Conservation (phyloP, 1,284 basidiomycete genomes). For the Cutaneotrichosporon sp. region DNA sequence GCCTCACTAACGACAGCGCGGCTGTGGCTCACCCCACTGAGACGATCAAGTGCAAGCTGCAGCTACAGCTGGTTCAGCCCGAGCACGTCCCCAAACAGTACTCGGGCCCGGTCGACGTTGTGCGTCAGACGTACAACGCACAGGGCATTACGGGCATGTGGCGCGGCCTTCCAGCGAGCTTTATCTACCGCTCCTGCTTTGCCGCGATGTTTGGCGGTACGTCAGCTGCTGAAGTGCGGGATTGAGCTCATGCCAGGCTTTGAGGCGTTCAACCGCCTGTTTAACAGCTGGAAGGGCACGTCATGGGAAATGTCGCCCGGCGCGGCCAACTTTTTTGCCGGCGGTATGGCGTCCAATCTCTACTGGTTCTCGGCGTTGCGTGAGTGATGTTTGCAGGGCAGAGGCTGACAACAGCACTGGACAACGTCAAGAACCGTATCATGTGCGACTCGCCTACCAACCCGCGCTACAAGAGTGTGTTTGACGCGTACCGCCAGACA, state of each 20-base stretch:
- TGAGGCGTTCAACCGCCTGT: slow-evolving; percentile 46
- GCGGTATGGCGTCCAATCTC: slow-evolving; percentile 47
- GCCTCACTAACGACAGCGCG: slow-evolving; percentile 25
- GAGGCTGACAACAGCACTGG: slow-evolving; percentile 27
- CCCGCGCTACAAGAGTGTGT: slow-evolving; percentile 39
- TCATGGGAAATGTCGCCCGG: slow-evolving; percentile 42
- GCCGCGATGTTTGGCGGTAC: slow-evolving; percentile 47
- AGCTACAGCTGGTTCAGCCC: slow-evolving; percentile 41
- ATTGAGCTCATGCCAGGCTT: slow-evolving; percentile 32
- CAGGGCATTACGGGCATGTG: slow-evolving; percentile 46
- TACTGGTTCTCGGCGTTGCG: slow-evolving; percentile 45
- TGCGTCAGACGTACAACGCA: slow-evolving; percentile 37
- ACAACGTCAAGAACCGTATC: slow-evolving; percentile 48
- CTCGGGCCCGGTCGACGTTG: slow-evolving; percentile 42
- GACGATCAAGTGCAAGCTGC: slow-evolving; percentile 48
- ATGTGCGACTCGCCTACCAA: slow-evolving; percentile 44
- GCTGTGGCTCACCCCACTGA: slow-evolving; percentile 48
- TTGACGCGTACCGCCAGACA: slow-evolving; percentile 37
- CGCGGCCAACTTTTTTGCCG: slow-evolving; percentile 43
- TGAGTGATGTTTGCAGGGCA: slow-evolving; percentile 18
- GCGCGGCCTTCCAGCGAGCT: slow-evolving; percentile 43
- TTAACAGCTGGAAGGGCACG: slow-evolving; percentile 43
- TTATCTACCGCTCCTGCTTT: slow-evolving; percentile 45
- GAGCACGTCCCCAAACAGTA: slow-evolving; percentile 33
- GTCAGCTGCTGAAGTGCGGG: slow-evolving; percentile 9